Conservation (phyloP, 169 alveolate genomes). For the Theileria orientalis region DNA sequence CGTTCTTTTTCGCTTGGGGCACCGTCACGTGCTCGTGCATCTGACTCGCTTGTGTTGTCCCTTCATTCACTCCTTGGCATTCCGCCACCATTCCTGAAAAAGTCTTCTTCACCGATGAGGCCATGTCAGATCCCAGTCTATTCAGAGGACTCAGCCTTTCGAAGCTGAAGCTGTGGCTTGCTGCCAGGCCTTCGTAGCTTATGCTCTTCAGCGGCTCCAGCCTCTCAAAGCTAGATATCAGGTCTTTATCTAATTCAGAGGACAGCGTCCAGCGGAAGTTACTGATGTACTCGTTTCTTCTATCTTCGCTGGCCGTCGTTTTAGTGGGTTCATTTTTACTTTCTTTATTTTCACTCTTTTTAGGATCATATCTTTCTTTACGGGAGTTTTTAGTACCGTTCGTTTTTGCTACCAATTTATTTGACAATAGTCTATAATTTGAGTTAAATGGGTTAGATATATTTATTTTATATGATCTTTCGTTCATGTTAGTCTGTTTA, state of each 20-base stretch:
- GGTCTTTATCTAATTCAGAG: slow-evolving; percentile 25
- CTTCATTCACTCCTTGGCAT: background rate
- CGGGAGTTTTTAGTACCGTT: background rate
- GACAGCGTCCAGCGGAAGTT: slow-evolving; percentile 7
- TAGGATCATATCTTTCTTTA: background rate
- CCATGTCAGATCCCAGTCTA: slow-evolving; percentile 2
- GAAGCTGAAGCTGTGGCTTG: background rate
- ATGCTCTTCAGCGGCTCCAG: slow-evolving; percentile 6
- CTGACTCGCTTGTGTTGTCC: background rate
- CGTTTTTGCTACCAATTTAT: background rate
- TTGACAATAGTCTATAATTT: background rate
- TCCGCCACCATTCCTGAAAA: background rate
- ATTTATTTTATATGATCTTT: background rate
- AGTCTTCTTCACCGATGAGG: background rate
- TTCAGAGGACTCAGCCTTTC: slow-evolving; percentile 1
- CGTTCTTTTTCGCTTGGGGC: background rate
- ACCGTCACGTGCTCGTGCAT: background rate
- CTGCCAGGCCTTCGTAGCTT: background rate
- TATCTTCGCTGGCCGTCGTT: background rate
- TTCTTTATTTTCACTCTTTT: background rate
- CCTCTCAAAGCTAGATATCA: slow-evolving; percentile 31
- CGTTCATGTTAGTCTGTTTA: background rate
- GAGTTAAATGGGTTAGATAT: background rate
- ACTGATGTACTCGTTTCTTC: background rate
- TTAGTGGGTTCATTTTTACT: background rate